A percentile compares a stretch with the other conserved stretches of the same genome.
These are phyloP conservation scores for Posidonia australis DNA, from an alignment of 106 monocot genomes.

Conservation along the genomic window DNA sequence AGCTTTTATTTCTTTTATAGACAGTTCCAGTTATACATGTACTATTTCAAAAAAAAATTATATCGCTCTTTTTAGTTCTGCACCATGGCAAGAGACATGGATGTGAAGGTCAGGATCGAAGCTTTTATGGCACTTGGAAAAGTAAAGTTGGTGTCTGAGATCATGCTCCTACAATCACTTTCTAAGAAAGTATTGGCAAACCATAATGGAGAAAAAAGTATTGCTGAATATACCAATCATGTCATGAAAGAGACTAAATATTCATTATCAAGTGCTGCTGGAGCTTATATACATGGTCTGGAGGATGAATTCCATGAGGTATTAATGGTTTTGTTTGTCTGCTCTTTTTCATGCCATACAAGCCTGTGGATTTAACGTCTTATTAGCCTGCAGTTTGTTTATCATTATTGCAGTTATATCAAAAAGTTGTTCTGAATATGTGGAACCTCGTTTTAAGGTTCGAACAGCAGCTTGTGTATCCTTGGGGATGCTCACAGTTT, in stretches of 20 bases:
- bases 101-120: conserved; percentile 59
- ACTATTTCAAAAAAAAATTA: background rate
- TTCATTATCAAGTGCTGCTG: conserved; percentile 42
- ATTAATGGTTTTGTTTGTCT: background rate
- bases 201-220: conserved; percentile 15
- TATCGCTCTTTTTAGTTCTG: conserved; percentile 40
- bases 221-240: conserved; percentile 8
- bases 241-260: conserved; percentile 22
- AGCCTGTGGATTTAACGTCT: background rate
- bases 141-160: conserved; percentile 51
- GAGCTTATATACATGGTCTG: conserved; percentile 78
- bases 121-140: conserved; percentile 67
- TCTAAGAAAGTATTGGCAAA: conserved; percentile 53
- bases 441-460: conserved; percentile 38
- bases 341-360: background rate
- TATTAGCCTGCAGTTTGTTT: background rate
- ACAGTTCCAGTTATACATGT: too few species aligned
- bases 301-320: conserved; percentile 96
- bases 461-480: conserved; percentile 57
- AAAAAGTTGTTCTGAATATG: background rate
- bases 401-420: background rate
- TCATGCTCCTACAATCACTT: conserved; percentile 57
- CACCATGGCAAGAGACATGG: conserved; percentile 80
- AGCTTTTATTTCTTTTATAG: too few species aligned
- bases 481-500: conserved; percentile 49